Percentiles rank a stretch among this genome's conserved stretches.
Evolutionary conservation across 1,284 basidiomycete genomes (phyloP).

Genomic region (Cystobasidium slooffiae): DNA sequence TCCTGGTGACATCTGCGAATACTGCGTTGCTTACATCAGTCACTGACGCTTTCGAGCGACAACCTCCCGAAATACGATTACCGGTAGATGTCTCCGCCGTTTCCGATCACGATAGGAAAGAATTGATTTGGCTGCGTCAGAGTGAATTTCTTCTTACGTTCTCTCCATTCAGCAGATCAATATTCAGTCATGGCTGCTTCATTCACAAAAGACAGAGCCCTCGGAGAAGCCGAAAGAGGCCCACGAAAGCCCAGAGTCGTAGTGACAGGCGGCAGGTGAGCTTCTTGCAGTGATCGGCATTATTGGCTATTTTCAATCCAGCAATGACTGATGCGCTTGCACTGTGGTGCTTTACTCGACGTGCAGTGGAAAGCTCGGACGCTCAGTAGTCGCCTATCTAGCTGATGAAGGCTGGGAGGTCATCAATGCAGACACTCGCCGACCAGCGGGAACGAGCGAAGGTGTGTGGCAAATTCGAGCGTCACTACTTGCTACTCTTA

Average conservation of each 20-base stretch:
- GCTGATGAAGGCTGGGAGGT: conserved; percentile 44
- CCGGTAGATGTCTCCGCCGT: too few relatives aligned
- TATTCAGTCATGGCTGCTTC: conserved; percentile 23
- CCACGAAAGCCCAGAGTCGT: conserved; percentile 28
- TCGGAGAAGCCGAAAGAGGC: conserved; percentile 31
- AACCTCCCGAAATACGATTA: too few relatives aligned
- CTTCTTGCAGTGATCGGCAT: neutral
- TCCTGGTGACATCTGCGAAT: too few relatives aligned
- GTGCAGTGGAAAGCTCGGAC: conserved; percentile 27
- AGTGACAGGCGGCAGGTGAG: conserved; percentile 35
- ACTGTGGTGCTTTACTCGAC: neutral
- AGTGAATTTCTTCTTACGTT: too few relatives aligned
- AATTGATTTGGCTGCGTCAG: too few relatives aligned
- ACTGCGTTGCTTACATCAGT: too few relatives aligned
- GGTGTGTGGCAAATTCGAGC: conserved; percentile 23
- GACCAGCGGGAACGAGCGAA: conserved; percentile 39
- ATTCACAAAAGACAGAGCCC: conserved; percentile 40
- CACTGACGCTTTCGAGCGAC: too few relatives aligned
- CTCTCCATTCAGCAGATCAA: too few relatives aligned
- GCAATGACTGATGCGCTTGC: neutral
- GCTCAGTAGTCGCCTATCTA: conserved; percentile 35
- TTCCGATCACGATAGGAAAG: too few relatives aligned
- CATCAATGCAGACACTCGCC: conserved; percentile 43
- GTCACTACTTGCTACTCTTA: neutral
- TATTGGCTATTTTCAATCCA: neutral